A percentile compares a stretch with the other conserved stretches of the same genome.
Conservation (phyloP, 495 filamentous ascomycete species). For the Coniosporium apollinis region DNA sequence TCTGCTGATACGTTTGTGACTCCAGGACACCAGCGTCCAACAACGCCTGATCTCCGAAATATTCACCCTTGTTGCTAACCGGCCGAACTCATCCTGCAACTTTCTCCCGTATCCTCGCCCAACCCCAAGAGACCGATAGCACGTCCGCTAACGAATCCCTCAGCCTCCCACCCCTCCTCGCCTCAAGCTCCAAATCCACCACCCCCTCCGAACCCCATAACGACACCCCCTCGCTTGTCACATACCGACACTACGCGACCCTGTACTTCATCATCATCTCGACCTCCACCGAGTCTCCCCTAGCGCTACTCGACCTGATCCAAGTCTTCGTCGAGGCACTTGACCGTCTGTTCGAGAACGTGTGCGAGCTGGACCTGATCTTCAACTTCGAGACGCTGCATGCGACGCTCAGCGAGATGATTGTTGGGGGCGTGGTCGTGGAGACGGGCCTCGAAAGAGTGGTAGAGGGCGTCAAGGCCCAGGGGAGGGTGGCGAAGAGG, state of each 20-base stretch:
- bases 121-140: not conserved
- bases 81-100: slow-evolving; percentile 79
- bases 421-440: slow-evolving; percentile 88
- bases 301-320: slow-evolving; percentile 88
- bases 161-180: slow-evolving; percentile 50
- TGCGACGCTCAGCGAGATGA: slow-evolving; percentile 80
- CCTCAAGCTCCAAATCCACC: slow-evolving; percentile 36
- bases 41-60: slow-evolving; percentile 94
- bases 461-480: slow-evolving; percentile 63
- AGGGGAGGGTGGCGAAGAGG: slow-evolving; percentile 63
- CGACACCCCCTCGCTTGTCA: slow-evolving; percentile 86
- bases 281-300: slow-evolving; percentile 90
- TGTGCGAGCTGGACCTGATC: slow-evolving; percentile 94
- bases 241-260: slow-evolving; percentile 95
- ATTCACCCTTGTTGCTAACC: slow-evolving; percentile 87
- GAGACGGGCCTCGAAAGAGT: slow-evolving; percentile 83
- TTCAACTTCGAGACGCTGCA: slow-evolving; percentile 98
- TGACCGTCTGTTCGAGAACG: slow-evolving; percentile 90
- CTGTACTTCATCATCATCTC: slow-evolving; percentile 97
- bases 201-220: slow-evolving; percentile 38
- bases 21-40: slow-evolving; percentile 84
- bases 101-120: slow-evolving; percentile 60
- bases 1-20: too few species aligned
- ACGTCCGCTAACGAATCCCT: slow-evolving; percentile 26
- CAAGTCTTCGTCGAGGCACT: slow-evolving; percentile 95